These are phyloP conservation scores for Sugiyamaella qingdaonensis DNA, from an alignment of 805 yeast genomes.

Conservation along the genomic window DNA sequence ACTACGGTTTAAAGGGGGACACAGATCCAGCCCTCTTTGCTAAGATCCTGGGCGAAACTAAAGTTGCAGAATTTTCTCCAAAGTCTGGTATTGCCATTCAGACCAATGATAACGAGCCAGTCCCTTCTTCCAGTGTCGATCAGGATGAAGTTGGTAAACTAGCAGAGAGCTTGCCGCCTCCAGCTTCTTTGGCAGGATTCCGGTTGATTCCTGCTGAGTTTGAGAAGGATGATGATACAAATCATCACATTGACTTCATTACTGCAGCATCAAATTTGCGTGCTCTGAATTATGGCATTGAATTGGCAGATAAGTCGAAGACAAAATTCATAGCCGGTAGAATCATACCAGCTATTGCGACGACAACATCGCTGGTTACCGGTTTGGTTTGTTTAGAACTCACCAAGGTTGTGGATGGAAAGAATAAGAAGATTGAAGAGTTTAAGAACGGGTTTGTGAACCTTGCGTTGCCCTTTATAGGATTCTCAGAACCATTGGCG, in stretches of 20 bases:
- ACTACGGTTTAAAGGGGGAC: constrained; percentile 84
- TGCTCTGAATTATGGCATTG: constrained; percentile 86
- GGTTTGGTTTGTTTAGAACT: constrained; percentile 91
- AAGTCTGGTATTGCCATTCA: constrained; percentile 68
- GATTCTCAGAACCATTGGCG: constrained; percentile 92
- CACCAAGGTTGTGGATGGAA: constrained; percentile 79
- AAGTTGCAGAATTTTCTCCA: constrained; percentile 68
- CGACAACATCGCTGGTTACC: constrained; percentile 96
- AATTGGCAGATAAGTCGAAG: constrained; percentile 80
- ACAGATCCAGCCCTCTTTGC: constrained; percentile 47
- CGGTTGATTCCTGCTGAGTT: constrained; percentile 86
- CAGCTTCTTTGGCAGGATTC: constrained; percentile 84
- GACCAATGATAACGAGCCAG: constrained; percentile 77
- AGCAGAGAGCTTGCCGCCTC: constrained; percentile 80
- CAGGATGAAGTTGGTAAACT: constrained; percentile 61
- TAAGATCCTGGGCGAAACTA: constrained; percentile 47
- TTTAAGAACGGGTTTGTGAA: constrained; percentile 91
- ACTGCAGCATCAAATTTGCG: constrained; percentile 94
- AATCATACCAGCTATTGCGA: constrained; percentile 98
- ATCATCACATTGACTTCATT: constrained; percentile 94
- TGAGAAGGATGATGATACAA: constrained; percentile 96
- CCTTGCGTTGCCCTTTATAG: constrained; percentile 91
- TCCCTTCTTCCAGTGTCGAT: constrained; percentile 39
- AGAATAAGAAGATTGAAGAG: constrained; percentile 65
- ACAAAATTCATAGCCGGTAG: constrained; percentile 98